These are phyloP conservation scores for Monarda citriodora DNA, from an alignment of 305 asterid genomes.

Conservation along the genomic window DNA sequence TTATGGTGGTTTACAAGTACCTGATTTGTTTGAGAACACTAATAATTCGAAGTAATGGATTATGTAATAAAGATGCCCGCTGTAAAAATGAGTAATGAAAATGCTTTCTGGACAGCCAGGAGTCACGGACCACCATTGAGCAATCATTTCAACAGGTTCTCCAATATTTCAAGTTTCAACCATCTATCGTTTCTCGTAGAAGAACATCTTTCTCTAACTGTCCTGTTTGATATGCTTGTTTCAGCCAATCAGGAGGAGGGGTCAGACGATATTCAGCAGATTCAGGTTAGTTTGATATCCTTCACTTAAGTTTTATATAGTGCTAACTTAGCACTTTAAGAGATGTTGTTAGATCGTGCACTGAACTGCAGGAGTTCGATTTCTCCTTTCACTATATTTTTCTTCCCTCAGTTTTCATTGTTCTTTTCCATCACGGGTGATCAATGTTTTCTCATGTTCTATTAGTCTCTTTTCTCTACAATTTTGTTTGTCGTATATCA, in stretches of 20 bases:
- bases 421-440: conserved; percentile 16
- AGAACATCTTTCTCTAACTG: conserved; percentile 9
- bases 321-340: conserved; percentile 3
- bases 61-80: conserved; percentile 44
- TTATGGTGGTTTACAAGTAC: conserved; percentile 16
- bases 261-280: conserved; percentile 64
- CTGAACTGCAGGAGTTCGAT: not conserved
- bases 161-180: conserved; percentile 18
- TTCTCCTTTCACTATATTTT: conserved; percentile 6
- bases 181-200: conserved; percentile 9
- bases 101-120: conserved; percentile 43
- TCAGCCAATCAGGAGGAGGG: conserved; percentile 45
- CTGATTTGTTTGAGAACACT: conserved; percentile 6
- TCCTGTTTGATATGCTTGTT: conserved; percentile 21
- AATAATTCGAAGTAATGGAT: conserved; percentile 17
- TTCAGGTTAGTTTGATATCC: conserved; percentile 56
- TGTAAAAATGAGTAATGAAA: conserved; percentile 40
- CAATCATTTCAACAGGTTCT: conserved; percentile 46
- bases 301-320: not conserved
- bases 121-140: conserved; percentile 38
- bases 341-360: conserved; percentile 13
- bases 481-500: conserved; percentile 16
- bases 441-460: not conserved
- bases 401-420: not conserved
- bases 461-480: not conserved